A percentile compares a stretch with the other conserved stretches of the same genome.
Conservation (phyloP, 192 early-diverging fungal genomes). For the Coemansia pectinata region DNA sequence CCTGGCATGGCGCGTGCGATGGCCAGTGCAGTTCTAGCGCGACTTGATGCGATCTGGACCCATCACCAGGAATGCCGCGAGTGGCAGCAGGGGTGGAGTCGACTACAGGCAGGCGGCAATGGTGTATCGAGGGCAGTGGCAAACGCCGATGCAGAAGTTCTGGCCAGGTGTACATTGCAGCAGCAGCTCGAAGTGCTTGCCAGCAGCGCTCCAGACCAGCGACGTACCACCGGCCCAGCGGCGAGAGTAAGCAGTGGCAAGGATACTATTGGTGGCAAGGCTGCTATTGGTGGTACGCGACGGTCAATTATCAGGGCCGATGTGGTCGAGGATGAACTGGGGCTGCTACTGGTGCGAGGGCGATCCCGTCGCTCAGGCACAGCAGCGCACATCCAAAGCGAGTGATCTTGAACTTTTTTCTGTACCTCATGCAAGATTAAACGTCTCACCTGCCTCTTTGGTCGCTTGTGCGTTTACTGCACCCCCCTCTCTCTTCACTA, state of each 20-base stretch:
- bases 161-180: not conserved
- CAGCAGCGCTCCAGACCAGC: conserved; percentile 8
- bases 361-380: conserved; percentile 12
- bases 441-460: not conserved
- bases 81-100: conserved; percentile 43
- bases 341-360: conserved; percentile 25
- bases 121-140: no score
- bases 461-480: not conserved
- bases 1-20: conserved; percentile 19
- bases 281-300: not conserved
- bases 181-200: conserved; percentile 13
- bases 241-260: not conserved
- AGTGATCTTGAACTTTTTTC: not conserved
- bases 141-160: not conserved
- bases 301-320: not conserved
- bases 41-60: conserved; percentile 41
- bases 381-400: not conserved
- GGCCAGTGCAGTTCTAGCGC: conserved; percentile 12
- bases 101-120: conserved; percentile 9
- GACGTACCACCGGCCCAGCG: not conserved
- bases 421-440: not conserved
- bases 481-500: not conserved
- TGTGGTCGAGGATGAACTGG: conserved; percentile 32
- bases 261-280: not conserved
- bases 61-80: conserved; percentile 28